Evolutionary conservation across 139 green algal species (phyloP).

Genomic region (Diplosphaera chodatii): DNA sequence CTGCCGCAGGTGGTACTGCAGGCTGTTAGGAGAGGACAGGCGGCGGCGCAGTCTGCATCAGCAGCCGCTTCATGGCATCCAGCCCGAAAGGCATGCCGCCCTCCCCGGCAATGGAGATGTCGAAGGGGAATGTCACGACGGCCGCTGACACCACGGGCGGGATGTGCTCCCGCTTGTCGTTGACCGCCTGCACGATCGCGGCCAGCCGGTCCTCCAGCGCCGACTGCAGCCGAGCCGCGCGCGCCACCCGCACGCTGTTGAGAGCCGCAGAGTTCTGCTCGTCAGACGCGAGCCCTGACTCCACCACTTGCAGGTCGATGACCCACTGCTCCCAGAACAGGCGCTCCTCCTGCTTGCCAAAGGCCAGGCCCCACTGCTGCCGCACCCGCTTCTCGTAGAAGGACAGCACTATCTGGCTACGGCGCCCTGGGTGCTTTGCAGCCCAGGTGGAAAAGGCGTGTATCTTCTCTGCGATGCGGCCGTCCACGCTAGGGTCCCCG

Average conservation of each 20-base stretch:
- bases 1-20: no score
- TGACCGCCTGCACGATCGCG: conserved; percentile 56
- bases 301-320: conserved; percentile 12
- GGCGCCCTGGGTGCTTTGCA: conserved; percentile 39
- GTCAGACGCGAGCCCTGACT: conserved; percentile 5
- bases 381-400: conserved; percentile 79
- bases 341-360: conserved; percentile 62
- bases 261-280: conserved; percentile 19
- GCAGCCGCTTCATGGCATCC: conserved; percentile 56
- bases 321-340: conserved; percentile 86
- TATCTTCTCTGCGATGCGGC: conserved; percentile 64
- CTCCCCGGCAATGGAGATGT: conserved; percentile 58
- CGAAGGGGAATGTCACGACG: conserved; percentile 81
- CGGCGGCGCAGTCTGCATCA: conserved; percentile 46
- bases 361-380: conserved; percentile 35
- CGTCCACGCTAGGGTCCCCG: conserved; percentile 60
- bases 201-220: conserved; percentile 47
- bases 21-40: conserved; percentile 51
- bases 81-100: conserved; percentile 35
- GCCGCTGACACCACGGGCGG: conserved; percentile 70
- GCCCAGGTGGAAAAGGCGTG: conserved; percentile 50
- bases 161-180: conserved; percentile 84
- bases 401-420: conserved; percentile 44
- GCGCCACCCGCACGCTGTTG: conserved; percentile 2
- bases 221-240: conserved; percentile 44